A percentile compares a stretch with the other conserved stretches of the same genome.
Conservation (phyloP, 1,284 basidiomycete species). For the Ceraceosorus bombacis region DNA sequence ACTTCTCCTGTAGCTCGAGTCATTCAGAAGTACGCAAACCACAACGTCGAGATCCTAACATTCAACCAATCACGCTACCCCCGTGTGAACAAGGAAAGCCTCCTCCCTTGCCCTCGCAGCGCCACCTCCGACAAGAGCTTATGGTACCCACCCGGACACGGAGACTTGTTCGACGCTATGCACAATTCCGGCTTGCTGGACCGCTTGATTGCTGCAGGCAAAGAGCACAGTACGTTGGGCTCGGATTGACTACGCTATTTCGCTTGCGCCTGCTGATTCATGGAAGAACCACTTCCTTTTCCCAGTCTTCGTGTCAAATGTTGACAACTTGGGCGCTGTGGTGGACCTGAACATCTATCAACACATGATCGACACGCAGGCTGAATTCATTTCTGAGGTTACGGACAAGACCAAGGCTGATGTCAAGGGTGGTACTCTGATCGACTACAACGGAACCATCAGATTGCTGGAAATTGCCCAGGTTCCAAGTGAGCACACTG, state of each 20-base stretch:
- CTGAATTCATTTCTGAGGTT: constrained; percentile 56
- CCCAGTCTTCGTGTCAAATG: constrained; percentile 89
- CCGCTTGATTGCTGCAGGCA: constrained; percentile 86
- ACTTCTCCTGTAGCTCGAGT: constrained; percentile 52
- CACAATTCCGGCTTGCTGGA: constrained; percentile 93
- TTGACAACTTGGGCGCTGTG: constrained; percentile 96
- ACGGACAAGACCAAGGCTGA: constrained; percentile 99
- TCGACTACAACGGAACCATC: constrained; percentile 89
- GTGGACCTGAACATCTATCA: constrained; percentile 62
- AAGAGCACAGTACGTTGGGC: constrained; percentile 63
- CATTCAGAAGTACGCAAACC: constrained; percentile 98
- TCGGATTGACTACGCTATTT: background rate
- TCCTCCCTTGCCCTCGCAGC: constrained; percentile 78
- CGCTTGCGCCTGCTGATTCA: background rate
- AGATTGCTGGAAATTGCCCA: constrained; percentile 97
- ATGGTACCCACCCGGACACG: constrained; percentile 95
- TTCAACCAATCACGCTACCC: constrained; percentile 99
- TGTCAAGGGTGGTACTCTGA: constrained; percentile 93
- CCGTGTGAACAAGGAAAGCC: constrained; percentile 88
- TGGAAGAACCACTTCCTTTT: background rate
- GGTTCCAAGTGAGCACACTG: constrained; percentile 92
- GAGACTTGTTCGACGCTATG: constrained; percentile 88
- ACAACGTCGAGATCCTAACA: constrained; percentile 51
- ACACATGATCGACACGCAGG: constrained; percentile 50
- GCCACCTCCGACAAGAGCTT: constrained; percentile 86